phyloP scores from a whole-genome alignment of 768 basidiomycete genomes.

The Xerocomus spinulosus region DNA sequence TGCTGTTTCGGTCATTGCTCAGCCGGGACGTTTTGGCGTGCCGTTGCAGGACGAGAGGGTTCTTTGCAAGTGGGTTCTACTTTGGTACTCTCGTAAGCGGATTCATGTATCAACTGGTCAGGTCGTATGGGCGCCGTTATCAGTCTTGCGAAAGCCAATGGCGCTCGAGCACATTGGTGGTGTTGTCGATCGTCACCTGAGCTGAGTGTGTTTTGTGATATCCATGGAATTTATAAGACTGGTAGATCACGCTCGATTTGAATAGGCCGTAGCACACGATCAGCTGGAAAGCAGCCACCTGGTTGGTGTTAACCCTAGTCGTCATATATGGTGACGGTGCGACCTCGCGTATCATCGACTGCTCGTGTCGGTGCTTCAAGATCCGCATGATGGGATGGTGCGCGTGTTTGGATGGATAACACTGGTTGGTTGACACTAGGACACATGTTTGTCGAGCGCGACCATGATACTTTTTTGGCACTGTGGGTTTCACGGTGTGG shows the following conservation, averaged over 20 bases:
- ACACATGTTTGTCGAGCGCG: constrained; percentile 5
- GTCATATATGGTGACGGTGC: neutral
- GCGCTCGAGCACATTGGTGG: neutral
- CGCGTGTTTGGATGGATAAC: constrained; percentile 1
- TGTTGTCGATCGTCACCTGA: constrained; percentile 7
- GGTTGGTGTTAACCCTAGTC: constrained; percentile 4
- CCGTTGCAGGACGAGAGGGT: neutral
- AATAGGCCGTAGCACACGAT: constrained; percentile 7
- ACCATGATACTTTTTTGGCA: constrained; percentile 2
- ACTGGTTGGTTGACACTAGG: constrained; percentile 7
- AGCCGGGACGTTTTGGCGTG: neutral
- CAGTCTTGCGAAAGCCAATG: neutral
- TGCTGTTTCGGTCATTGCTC: constrained; percentile 2
- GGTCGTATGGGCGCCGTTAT: neutral
- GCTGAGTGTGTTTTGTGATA: constrained; percentile 14
- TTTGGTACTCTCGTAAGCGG: neutral
- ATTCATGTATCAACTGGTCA: neutral
- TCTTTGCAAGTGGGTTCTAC: constrained; percentile 1
- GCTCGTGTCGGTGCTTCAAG: constrained; percentile 5
- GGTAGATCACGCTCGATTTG: constrained; percentile 1
- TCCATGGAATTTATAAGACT: constrained; percentile 1
- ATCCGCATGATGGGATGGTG: constrained; percentile 15
- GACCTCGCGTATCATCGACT: neutral
- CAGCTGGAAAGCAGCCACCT: constrained; percentile 15
- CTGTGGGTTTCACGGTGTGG: constrained; percentile 1